Evolutionary conservation across 2,329 filamentous ascomycete genomes (phyloP).

Genomic region (Claviceps sp.): DNA sequence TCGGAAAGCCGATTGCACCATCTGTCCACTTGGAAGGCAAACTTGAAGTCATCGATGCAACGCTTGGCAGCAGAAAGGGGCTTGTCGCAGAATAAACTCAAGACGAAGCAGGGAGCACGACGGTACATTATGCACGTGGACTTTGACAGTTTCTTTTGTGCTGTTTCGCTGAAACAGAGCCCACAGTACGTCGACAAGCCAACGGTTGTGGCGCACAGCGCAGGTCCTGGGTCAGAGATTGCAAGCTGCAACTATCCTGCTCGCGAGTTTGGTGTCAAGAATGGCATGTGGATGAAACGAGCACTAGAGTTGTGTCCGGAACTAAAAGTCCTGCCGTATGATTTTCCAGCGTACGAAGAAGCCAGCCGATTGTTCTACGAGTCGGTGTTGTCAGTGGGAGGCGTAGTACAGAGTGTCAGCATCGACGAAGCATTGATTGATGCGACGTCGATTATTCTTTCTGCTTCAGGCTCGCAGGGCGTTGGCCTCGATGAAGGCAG

Average conservation of each 20-base stretch:
- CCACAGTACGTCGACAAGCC: constrained; percentile 70
- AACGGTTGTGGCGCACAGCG: constrained; percentile 76
- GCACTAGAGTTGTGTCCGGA: constrained; percentile 73
- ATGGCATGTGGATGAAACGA: constrained; percentile 99
- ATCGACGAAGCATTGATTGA: constrained; percentile 92
- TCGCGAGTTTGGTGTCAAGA: constrained; percentile 74
- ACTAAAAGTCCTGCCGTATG: constrained; percentile 83
- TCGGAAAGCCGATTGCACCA: constrained; percentile 91
- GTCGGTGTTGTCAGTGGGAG: constrained; percentile 64
- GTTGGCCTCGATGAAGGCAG: constrained; percentile 49
- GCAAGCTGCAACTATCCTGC: constrained; percentile 96
- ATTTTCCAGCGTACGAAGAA: constrained; percentile 89
- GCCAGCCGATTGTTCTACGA: constrained; percentile 82
- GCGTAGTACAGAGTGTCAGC: constrained; percentile 87
- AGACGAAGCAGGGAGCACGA: constrained; percentile 48
- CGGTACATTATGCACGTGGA: constrained; percentile 90
- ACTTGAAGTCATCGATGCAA: constrained; percentile 81
- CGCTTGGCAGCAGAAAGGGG: constrained; percentile 59
- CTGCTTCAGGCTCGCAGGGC: constrained; percentile 52
- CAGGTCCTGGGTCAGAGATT: constrained; percentile 79
- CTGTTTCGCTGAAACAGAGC: constrained; percentile 67
- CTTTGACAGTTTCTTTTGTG: constrained; percentile 97
- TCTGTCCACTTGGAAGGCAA: constrained; percentile 90
- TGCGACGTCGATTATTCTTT: constrained; percentile 56
- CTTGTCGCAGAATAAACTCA: constrained; percentile 26